Evolutionary conservation across 2,329 filamentous ascomycete species (phyloP), one percentile per base, ranked within the genome.

Genomic region (Fusarium citri): DNA sequence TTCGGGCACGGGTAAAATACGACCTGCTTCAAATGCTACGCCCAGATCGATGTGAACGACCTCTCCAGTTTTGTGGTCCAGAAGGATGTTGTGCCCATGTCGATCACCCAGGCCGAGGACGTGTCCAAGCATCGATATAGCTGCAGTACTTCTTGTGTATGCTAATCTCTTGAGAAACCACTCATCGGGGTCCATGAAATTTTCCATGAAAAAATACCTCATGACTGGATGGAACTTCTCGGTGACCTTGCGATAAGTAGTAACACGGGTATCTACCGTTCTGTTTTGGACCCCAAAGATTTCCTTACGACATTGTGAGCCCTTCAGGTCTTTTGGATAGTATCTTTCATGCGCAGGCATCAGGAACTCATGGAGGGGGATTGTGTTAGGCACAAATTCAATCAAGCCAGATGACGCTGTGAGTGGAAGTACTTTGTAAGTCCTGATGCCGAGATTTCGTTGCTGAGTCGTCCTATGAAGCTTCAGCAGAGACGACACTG

Each of bases 31-130:
- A 77, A 99, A 99, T 0, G 95, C 95, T 5, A 99, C 94, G 47
- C 97, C 96, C 1, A 99, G 86, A 78, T 99, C 96, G 72, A 99
- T 99, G 79, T 99, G 96, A 3, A 99, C 93, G 0, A 94, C 94
- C 80, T 99, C 96, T 14, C 96, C 96, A 2, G 91, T 97, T 75
- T 91, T 91, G 65, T 92, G 89, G 78, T 99, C 96, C 1, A 99
- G 87, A 16, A 99, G 86, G 71, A 99, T 99, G 77, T 99, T 99
- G 82, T 99, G 95, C 2, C 94, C 94, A 80, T 99, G 96, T 4
- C 96, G 88, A 80, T 99, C 96, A 12, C 96, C 96, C 1, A 99
- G 87, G 3, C 97, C 96, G 1, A 99, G 88, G 1, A 98, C 90
- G 78, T 98, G 93, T 2, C 96, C 96, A 0, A 99, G 88, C 75